Evolutionary conservation across 2,329 filamentous ascomycete genomes (phyloP).

Genomic region (Balansia obtecta): DNA sequence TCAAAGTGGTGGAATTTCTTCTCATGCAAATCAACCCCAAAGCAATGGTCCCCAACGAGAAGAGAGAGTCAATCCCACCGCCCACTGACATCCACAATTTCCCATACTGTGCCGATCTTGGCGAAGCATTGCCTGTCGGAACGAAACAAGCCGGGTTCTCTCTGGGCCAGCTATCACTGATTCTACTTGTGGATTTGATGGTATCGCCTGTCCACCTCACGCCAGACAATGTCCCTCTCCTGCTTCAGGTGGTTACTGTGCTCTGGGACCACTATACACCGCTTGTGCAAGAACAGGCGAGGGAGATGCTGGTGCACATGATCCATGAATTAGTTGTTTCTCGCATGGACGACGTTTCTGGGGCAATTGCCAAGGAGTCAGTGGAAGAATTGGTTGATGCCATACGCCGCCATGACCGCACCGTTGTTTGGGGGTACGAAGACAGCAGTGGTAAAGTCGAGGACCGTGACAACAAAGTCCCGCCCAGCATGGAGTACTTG

Average conservation of each 20-base stretch:
- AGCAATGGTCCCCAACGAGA: slow-evolving; percentile 91
- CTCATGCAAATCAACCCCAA: slow-evolving; percentile 84
- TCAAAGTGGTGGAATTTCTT: slow-evolving; percentile 89
- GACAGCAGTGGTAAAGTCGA: slow-evolving; percentile 74
- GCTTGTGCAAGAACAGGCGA: slow-evolving; percentile 88
- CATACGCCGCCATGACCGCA: slow-evolving; percentile 70
- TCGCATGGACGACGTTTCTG: slow-evolving; percentile 57
- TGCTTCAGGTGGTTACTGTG: slow-evolving; percentile 84
- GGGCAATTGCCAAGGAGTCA: slow-evolving; percentile 49
- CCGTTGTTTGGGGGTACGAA: slow-evolving; percentile 88
- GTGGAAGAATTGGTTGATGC: slow-evolving; percentile 84
- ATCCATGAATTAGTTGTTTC: slow-evolving; percentile 90
- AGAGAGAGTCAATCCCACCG: slow-evolving; percentile 52
- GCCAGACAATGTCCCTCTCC: slow-evolving; percentile 67
- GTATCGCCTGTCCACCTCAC: slow-evolving; percentile 77
- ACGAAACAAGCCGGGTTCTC: slow-evolving; percentile 91
- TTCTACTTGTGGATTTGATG: slow-evolving; percentile 90
- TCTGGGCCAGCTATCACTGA: slow-evolving; percentile 82
- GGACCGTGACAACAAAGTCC: slow-evolving; percentile 66
- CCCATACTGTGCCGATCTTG: slow-evolving; percentile 82
- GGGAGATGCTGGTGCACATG: slow-evolving; percentile 94
- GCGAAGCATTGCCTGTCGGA: slow-evolving; percentile 66
- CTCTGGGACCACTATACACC: slow-evolving; percentile 96
- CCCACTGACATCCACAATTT: slow-evolving; percentile 63
- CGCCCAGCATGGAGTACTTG: slow-evolving; percentile 74